Evolutionary conservation across 768 basidiomycete species (phyloP), one percentile per base, ranked within the genome.

Genomic region (Xanthoconium purpureum): DNA sequence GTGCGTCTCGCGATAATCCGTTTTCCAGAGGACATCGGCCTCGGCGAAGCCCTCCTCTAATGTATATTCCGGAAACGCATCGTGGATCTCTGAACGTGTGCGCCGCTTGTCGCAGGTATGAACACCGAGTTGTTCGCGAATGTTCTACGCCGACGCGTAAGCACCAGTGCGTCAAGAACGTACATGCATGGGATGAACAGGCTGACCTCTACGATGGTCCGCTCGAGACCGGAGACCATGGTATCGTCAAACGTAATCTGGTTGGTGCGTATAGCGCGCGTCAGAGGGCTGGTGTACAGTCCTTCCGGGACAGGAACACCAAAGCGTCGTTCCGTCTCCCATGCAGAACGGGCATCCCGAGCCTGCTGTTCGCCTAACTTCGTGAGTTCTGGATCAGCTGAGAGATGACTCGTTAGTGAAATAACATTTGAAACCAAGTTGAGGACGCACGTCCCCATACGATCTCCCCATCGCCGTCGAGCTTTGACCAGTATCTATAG

Each of bases 71-170:
- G 84, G 82, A 58, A 65, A 89, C 6, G 24, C 37, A 15, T 15
- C 12, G 9, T 24, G 44, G 44, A 50, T 84, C 50, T 79, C 75
- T 0, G 79, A 73, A n/a, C 73, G 72, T 1, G 80, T 73, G n/a
- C 73, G 73, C 17, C 87, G 79, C 55, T 79, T 78, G 70, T 91
- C 88, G 63, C 88, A 89, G 1, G 87, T 87, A 61, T 88, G 86
- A 6, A 79, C 74, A 0, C 87, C 87, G 52, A 78, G 24, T n/a
- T 56, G 75, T 68, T 91, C 88, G 30, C 87, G 80, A 42, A 82
- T 78, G 56, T 86, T 78, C 88, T 89, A 28, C 20, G 18, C 12
- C 20, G 14, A 42, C 15, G n/a, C 10, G 18, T 47, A 24, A 47
- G 46, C n/a, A 20, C 13, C 11, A 28, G 12, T 6, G 17, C 12